Evolutionary conservation across 345 rosid species (phyloP).

Genomic region (Hevea brasiliensis): DNA sequence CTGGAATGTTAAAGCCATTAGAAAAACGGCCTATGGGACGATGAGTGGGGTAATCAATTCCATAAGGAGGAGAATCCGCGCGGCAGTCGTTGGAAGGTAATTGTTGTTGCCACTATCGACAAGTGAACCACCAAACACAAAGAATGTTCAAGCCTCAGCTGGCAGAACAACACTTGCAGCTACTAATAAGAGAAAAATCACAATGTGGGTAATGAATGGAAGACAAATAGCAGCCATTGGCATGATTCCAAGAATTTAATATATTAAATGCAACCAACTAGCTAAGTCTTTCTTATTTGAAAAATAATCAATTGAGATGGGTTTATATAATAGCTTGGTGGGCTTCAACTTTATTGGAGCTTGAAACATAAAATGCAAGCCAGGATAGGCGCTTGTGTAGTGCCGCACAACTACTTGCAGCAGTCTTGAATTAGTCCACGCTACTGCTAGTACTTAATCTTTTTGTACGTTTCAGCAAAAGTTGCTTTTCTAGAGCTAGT

Average conservation of each 20-base stretch:
- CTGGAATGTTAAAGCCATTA: conserved; percentile 76
- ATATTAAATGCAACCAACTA: too few species aligned
- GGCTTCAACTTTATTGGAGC: background rate
- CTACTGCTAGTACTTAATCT: background rate
- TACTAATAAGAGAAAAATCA: background rate
- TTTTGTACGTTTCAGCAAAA: background rate
- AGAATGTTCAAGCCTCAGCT: conserved; percentile 59
- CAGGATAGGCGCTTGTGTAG: background rate
- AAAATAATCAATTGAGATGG: background rate
- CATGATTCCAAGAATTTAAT: background rate
- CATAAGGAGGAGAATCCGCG: conserved; percentile 71
- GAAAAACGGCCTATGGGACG: conserved; percentile 73
- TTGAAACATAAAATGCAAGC: background rate
- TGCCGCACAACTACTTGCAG: conserved; percentile 10
- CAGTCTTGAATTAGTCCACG: background rate
- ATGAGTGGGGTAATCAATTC: conserved; percentile 66
- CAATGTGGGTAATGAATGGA: conserved; percentile 15
- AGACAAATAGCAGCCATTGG: conserved; percentile 18
- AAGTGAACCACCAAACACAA: conserved; percentile 75
- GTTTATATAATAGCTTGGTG: background rate
- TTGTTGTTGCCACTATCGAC: conserved; percentile 82
- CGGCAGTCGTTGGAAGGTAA: conserved; percentile 70
- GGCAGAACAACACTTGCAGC: conserved; percentile 26
- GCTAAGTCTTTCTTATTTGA: too few species aligned
- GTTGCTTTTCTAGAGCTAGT: background rate